A percentile compares a stretch with the other conserved stretches of the same genome.
These are phyloP conservation scores for Saksenaea vasiformis DNA, from an alignment of 371 early-diverging fungal species.

Conservation along the genomic window DNA sequence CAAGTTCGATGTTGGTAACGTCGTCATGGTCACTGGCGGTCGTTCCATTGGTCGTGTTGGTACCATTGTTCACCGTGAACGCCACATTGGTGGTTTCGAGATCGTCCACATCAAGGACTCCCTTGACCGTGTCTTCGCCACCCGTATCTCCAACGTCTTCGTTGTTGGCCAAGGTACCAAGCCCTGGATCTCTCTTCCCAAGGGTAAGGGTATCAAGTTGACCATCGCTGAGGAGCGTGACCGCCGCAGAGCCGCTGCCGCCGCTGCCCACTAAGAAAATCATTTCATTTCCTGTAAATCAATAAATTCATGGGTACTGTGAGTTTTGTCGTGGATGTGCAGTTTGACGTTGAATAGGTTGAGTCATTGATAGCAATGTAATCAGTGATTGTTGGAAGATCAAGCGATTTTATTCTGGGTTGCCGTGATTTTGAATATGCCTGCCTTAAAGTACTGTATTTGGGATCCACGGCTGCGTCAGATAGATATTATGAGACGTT, in stretches of 20 bases:
- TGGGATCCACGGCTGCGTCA: no score
- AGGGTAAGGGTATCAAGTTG: conserved; percentile 97
- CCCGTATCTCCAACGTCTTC: conserved; percentile 91
- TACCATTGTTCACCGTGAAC: conserved; percentile 96
- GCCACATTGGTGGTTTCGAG: conserved; percentile 97
- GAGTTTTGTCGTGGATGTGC: not conserved
- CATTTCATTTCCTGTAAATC: not conserved
- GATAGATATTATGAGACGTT: no score
- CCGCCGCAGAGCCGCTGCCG: conserved; percentile 69
- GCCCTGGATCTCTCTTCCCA: conserved; percentile 93
- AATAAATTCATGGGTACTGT: not conserved
- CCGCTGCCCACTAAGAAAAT: conserved; percentile 35
- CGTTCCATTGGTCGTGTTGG: conserved; percentile 99
- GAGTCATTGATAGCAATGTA: not conserved
- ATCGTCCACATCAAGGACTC: conserved; percentile 94
- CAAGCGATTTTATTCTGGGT: no score
- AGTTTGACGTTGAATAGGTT: no score
- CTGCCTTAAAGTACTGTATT: no score
- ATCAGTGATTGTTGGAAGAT: no score
- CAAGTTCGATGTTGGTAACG: conserved; percentile 97
- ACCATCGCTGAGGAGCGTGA: conserved; percentile 98
- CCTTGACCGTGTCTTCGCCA: conserved; percentile 87
- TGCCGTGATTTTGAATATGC: no score
- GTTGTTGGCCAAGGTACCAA: conserved; percentile 82
- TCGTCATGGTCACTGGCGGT: conserved; percentile 98